Evolutionary conservation across 2,329 filamentous ascomycete genomes (phyloP).

Genomic region (Pseudogymnoascus sp.): DNA sequence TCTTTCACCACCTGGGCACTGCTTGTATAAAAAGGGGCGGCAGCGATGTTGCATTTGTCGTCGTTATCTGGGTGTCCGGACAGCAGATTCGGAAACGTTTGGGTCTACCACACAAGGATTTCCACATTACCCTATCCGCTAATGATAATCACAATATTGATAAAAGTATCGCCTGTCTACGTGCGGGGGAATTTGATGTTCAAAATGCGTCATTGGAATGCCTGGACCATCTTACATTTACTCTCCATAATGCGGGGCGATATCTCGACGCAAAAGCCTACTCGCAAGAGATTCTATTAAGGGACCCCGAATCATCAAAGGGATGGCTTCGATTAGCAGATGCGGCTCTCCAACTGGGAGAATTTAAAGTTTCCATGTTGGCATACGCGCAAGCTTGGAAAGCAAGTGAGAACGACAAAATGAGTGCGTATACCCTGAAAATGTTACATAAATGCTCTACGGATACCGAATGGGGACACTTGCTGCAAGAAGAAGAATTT

Average conservation of each 20-base stretch:
- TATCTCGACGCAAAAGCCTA: neutral
- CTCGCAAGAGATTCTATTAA: neutral
- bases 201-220: constrained; percentile 6
- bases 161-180: neutral
- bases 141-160: neutral
- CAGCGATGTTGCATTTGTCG: constrained; percentile 4
- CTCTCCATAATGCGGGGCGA: constrained; percentile 9
- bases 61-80: constrained; percentile 14
- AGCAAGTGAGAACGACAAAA: neutral
- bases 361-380: constrained; percentile 4
- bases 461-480: neutral
- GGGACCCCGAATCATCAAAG: constrained; percentile 3
- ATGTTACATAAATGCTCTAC: neutral
- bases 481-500: constrained; percentile 2
- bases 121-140: constrained; percentile 10
- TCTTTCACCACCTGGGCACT: neutral
- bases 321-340: constrained; percentile 7
- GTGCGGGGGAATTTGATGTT: neutral
- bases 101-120: constrained; percentile 12
- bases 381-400: constrained; percentile 6
- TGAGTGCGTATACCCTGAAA: neutral
- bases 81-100: constrained; percentile 13
- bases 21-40: neutral
- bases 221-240: constrained; percentile 14
- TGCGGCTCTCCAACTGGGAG: neutral